Base-by-base conservation (phyloP, 2,329 filamentous ascomycete genomes). In the Curvularia eragrostidis region DNA sequence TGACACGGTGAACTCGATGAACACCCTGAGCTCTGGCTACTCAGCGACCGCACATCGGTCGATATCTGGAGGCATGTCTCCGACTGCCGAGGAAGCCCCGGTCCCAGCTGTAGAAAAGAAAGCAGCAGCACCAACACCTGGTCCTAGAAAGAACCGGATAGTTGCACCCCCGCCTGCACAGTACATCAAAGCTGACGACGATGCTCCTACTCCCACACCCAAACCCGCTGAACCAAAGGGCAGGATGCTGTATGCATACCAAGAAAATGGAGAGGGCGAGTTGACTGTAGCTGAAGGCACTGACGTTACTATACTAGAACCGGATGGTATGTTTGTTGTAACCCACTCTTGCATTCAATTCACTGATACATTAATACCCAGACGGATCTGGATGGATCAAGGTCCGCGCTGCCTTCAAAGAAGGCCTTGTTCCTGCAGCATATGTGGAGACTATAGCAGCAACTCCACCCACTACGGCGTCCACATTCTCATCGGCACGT, bases 351-450 rank as follows among this genome's bases (percentile, higher is more conserved):
- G 63, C 61, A 56, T 64, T 59, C 48, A 52, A 55, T 10, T 58
- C 51, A 59, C 67, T 71, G 59, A 68, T 61, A 61, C 23, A 49
- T 50, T 49, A 53, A 55, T 60, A 56, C 55, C 58, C 61, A 97
- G 94, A 96, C 77, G 94, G 94, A 58, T 88, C 89, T 39, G 95
- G 95, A 41, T 99, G 95, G 95, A 85, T 92, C 68, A 94, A 90
- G 75, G 87, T 99, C 58, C 89, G 90, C 50, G 84, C 85, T 32
- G 90, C 89, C 18, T 85, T 84, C 65, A 87, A 88, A 65, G 89
- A 94, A 78, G 95, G 95, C 36, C 84, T 98, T 24, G 93, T 99
- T 0, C 95, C 95, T 1, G 85, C 93, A 5, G 85, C 88, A 5
- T 99, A 99, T 75, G 82, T 97, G 43, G 93, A 98, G 68, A 74